Conservation (phyloP, 441 rosid genomes). For the Eruca vesicaria region DNA sequence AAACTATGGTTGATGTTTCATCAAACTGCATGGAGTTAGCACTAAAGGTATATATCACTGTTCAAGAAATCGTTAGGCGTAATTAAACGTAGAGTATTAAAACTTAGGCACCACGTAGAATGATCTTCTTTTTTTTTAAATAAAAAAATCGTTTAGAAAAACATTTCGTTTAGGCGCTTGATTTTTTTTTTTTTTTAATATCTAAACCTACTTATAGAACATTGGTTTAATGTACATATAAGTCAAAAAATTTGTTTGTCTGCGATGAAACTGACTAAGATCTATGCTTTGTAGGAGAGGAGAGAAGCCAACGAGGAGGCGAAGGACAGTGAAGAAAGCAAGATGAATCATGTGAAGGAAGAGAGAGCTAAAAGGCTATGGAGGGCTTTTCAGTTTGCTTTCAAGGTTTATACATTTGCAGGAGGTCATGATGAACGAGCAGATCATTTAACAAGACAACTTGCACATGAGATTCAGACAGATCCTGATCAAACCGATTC, state of each 20-base stretch:
- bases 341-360: conserved; percentile 21
- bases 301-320: background rate
- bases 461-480: conserved; percentile 58
- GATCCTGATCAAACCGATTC: conserved; percentile 36
- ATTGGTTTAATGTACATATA: background rate
- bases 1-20: conserved; percentile 89
- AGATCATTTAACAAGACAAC: conserved; percentile 49
- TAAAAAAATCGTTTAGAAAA: background rate
- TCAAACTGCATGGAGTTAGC: conserved; percentile 92
- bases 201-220: too few relatives aligned
- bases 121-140: background rate
- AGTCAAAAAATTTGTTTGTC: background rate
- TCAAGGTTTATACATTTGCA: conserved; percentile 64
- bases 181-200: too few relatives aligned
- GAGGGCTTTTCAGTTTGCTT: conserved; percentile 73
- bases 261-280: background rate
- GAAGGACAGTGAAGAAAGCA: conserved; percentile 23
- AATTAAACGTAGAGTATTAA: background rate
- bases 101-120: background rate
- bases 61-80: background rate
- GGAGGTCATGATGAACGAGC: conserved; percentile 77
- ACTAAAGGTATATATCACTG: conserved; percentile 52
- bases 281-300: background rate
- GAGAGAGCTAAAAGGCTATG: conserved; percentile 48
- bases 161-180: too few relatives aligned